phyloP scores from a whole-genome alignment of 2,329 filamentous ascomycete species.

The Tolypocladium inflatum region DNA sequence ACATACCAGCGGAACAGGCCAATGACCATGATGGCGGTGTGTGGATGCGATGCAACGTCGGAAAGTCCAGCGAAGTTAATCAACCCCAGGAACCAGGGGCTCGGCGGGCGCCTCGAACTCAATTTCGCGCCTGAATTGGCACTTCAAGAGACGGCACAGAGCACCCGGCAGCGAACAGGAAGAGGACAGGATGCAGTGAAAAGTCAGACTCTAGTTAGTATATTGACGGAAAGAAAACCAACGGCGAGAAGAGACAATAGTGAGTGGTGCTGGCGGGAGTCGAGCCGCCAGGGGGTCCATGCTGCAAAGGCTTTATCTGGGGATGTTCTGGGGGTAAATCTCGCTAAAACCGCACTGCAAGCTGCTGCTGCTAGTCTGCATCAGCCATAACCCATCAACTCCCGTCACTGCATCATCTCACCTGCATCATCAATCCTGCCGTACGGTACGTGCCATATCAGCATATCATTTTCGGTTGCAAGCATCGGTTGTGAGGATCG shows the following conservation, averaged over 20 bases:
- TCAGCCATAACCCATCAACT: too few relatives aligned
- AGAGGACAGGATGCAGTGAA: background rate
- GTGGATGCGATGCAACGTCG: background rate
- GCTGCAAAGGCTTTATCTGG: conserved; percentile 1
- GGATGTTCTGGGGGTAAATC: conserved; percentile 8
- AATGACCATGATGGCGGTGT: conserved; percentile 5
- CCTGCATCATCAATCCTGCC: too few relatives aligned
- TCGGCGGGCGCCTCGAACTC: background rate
- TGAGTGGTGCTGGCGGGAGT: background rate
- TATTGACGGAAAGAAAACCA: background rate
- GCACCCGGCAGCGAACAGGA: background rate
- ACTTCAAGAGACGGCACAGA: background rate
- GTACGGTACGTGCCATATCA: too few relatives aligned
- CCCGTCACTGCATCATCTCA: too few relatives aligned
- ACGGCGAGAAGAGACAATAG: background rate
- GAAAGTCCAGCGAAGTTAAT: background rate
- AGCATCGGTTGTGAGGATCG: too few relatives aligned
- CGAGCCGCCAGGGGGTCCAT: background rate
- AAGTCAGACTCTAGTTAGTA: background rate
- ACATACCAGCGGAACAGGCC: conserved; percentile 21
- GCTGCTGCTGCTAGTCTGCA: too few relatives aligned
- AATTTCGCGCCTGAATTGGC: background rate
- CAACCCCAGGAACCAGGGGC: background rate
- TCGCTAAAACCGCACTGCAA: conserved; percentile 8
- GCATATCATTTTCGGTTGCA: too few relatives aligned